phyloP scores from a whole-genome alignment of 108 stramenopile species.

The Epipyxis sp. region DNA sequence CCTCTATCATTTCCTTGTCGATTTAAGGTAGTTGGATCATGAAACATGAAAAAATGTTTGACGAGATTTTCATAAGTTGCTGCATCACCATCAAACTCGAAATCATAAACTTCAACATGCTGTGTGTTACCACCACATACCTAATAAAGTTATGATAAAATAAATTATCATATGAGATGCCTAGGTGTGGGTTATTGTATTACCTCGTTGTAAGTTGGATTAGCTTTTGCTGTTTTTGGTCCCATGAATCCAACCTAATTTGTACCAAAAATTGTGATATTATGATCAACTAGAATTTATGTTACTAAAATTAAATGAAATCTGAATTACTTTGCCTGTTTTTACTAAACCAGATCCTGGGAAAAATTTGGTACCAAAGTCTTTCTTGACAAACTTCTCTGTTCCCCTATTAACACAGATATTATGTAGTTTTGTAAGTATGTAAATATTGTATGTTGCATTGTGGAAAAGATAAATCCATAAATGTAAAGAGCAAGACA shows the following conservation, averaged over 20 bases:
- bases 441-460: no score
- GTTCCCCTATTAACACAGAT: slow-evolving; percentile 14
- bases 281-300: no score
- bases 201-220: neutral
- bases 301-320: no score
- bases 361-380: neutral
- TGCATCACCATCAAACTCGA: neutral
- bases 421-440: no score
- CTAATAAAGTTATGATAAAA: no score
- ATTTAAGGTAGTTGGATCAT: slow-evolving; percentile 33
- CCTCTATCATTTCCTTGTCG: slow-evolving; percentile 80
- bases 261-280: no score
- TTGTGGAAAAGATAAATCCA: no score
- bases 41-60: slow-evolving; percentile 5
- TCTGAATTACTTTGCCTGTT: slow-evolving; percentile 8
- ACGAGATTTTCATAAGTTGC: neutral
- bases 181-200: no score
- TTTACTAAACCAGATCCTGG: neutral
- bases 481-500: no score
- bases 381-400: slow-evolving; percentile 8
- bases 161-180: no score
- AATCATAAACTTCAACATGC: slow-evolving; percentile 20
- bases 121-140: slow-evolving; percentile 9
- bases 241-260: slow-evolving; percentile 24
- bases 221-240: neutral